phyloP scores from a whole-genome alignment of 2,329 filamentous ascomycete species.

The Nemania abortiva region DNA sequence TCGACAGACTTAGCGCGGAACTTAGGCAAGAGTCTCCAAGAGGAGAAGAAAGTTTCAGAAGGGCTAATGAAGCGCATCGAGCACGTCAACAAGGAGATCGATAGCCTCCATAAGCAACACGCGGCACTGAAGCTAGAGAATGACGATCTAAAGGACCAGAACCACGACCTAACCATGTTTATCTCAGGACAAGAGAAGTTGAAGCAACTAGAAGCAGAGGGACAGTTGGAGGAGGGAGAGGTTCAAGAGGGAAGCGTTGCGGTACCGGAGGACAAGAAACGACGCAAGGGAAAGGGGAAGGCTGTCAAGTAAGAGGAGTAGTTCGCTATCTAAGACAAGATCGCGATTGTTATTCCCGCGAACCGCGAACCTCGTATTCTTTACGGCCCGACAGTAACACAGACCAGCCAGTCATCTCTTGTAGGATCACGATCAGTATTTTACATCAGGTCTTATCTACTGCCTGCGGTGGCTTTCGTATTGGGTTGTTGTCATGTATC shows the following conservation, averaged over 20 bases:
- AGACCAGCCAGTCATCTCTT: background rate
- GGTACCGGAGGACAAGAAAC: constrained; percentile 66
- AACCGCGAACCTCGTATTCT: background rate
- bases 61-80: constrained; percentile 86
- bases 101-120: constrained; percentile 67
- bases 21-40: constrained; percentile 80
- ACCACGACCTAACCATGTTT: constrained; percentile 87
- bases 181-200: constrained; percentile 87
- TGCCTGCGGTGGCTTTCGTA: too few relatives aligned
- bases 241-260: constrained; percentile 78
- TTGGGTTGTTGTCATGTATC: background rate
- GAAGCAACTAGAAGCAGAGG: constrained; percentile 74
- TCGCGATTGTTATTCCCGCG: background rate
- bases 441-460: background rate
- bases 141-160: constrained; percentile 83
- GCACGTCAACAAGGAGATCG: constrained; percentile 74
- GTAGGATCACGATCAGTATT: background rate
- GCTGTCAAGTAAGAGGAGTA: constrained; percentile 47
- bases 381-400: background rate
- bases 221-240: constrained; percentile 73
- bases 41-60: constrained; percentile 87
- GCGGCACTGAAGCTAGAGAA: constrained; percentile 71
- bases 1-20: constrained; percentile 81
- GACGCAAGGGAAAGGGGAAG: constrained; percentile 64
- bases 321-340: background rate